Base-by-base conservation (phyloP, 371 early-diverging fungal genomes). In the Mortierella sp. region DNA sequence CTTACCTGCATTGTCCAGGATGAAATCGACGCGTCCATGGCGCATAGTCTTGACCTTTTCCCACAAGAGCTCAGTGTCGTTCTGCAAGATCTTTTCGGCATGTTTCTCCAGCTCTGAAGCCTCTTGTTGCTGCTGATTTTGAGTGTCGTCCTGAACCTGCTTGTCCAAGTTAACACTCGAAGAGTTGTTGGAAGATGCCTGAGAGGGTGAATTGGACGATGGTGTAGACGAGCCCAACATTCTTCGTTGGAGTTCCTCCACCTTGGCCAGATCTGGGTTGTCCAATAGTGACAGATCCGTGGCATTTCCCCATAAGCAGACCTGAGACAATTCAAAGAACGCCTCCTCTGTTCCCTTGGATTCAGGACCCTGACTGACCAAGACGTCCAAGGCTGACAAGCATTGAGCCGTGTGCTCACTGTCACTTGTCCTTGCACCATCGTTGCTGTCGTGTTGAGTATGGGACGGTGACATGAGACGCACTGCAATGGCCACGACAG, bases 221-320 rank as follows among this genome's bases (percentile, higher is more conserved):
- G 62, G 31, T 12, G 60, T 7, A 60, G 69, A 6, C n/a, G 45
- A n/a, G 17, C 45, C 68, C 73, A 73, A 67, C 64, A 74, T 54
- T 25, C 76, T 79, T 21, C 86, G 85, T 60, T 94, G 94, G 63
- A 92, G 76, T 53, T 86, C 84, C 54, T 89, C 83, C 39, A 94
- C 83, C 34, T 89, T 90, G 44, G 85, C 89, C 62, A 84, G 82
- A 44, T 83, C 85, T 57, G 92, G 86, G 59, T 92, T 88, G 19
- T 89, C 88, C 59, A 94, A 79, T 63, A 96, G 79, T 46, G 92
- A 91, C 63, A 96, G 79, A 68, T 96, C 96, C 2, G 91, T 92
- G 24, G 92, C 91, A 81, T 96, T 96, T 2, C 96, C 96, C 96
- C 96, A 96, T 40, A 96, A 79, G 24, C 88, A 90, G 27, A 91